Evolutionary conservation across 495 filamentous ascomycete genomes (phyloP), one percentile per base, ranked within the genome.

Genomic region (Platismatia glauca): DNA sequence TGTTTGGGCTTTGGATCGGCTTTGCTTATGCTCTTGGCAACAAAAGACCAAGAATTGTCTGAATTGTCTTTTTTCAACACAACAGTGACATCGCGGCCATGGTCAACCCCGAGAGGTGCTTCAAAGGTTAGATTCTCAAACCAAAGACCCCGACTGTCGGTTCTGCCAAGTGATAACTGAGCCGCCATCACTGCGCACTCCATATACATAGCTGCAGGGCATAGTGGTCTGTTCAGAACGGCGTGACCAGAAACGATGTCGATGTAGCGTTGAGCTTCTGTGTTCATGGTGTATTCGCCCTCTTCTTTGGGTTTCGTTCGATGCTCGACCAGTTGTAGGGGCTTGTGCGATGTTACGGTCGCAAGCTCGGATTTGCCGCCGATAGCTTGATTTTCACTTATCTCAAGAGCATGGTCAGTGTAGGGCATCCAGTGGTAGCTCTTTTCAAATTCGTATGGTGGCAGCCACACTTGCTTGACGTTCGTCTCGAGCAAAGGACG

Each of bases 371-470:
- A 9, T 8, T 58, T 57, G 20, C 15, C 38, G 22, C 29, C 33
- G 41, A 48, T 15, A 12, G 53, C 52, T 57, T 43, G 52, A 7
- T 29, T 58, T 58, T 58, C 29, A 20, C 24, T 33, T 8, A 44
- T 29, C 27, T 63, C 61, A 13, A 63, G 18, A n/a, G 53, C 56
- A 38, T 52, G 41, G 29, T 58, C 61, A 2, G 20, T 59, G 9
- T 48, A 52, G 8, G 63, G 58, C 31, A 77, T 57, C 76, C 76
- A 80, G 50, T 80, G 76, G 0, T 62, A 44, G 0, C 72, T 66
- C 57, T 73, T 74, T 22, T 81, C 77, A 52, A 85, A 85, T 59
- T 82, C 77, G 53, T 83, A 84, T 0, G 81, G 77, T 12, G 82
- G 82, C 2, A 84, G 73, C 6, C 70, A 50, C 5, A 82, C 8